Conservation (phyloP, 1,284 basidiomycete species). For the Boletus sp. region DNA sequence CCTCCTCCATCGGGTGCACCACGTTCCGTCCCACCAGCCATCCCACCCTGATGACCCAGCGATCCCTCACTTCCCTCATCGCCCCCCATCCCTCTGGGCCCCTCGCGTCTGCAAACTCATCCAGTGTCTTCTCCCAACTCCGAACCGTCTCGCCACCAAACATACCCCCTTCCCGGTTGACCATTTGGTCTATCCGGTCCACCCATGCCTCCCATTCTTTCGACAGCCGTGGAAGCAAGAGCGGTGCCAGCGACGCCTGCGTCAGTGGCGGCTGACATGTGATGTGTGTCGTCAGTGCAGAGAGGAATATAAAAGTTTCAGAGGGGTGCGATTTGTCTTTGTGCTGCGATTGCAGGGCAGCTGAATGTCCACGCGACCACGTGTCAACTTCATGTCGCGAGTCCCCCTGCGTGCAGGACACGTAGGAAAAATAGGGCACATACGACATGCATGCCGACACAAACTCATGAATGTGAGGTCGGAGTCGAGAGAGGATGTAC, state of each 20-base stretch:
- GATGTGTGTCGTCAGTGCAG: slow-evolving; percentile 62
- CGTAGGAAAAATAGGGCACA: slow-evolving; percentile 74
- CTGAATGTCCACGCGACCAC: slow-evolving; percentile 38
- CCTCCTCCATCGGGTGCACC: slow-evolving; percentile 56
- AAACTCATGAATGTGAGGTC: slow-evolving; percentile 70
- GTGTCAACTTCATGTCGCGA: slow-evolving; percentile 26
- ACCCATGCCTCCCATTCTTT: slow-evolving; percentile 78
- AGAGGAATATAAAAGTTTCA: slow-evolving; percentile 69
- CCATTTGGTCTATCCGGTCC: slow-evolving; percentile 58
- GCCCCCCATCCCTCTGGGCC: slow-evolving; percentile 44
- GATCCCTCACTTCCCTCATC: slow-evolving; percentile 60
- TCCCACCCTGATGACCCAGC: slow-evolving; percentile 69
- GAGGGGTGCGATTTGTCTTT: slow-evolving; percentile 63
- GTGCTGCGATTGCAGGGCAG: slow-evolving; percentile 46
- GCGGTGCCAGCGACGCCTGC: slow-evolving; percentile 52
- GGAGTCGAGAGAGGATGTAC: slow-evolving; percentile 69
- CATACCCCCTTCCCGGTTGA: slow-evolving; percentile 74
- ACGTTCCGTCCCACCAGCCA: slow-evolving; percentile 66
- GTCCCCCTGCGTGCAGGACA: slow-evolving; percentile 30
- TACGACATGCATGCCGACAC: slow-evolving; percentile 71
- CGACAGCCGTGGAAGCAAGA: slow-evolving; percentile 55
- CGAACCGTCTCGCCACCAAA: slow-evolving; percentile 66
- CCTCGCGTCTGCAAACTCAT: slow-evolving; percentile 56
- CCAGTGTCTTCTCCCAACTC: slow-evolving; percentile 63
- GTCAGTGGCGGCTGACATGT: slow-evolving; percentile 62